phyloP scores from a whole-genome alignment of 2,329 filamentous ascomycete genomes.

The Trichoderma sp. region DNA sequence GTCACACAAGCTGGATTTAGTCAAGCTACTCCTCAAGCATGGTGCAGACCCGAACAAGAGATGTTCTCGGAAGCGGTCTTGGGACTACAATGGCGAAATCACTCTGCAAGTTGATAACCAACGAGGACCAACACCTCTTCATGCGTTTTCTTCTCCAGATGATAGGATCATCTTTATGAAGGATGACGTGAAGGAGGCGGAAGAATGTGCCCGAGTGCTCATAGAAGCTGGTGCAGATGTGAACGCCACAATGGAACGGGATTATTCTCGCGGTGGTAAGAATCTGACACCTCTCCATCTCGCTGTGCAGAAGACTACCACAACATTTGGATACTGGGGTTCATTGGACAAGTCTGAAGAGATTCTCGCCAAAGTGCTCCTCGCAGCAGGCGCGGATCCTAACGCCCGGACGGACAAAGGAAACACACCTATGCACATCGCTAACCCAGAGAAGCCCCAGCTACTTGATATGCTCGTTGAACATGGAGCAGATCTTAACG shows the following conservation, averaged over 20 bases:
- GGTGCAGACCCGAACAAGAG: not conserved
- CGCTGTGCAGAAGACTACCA: not conserved
- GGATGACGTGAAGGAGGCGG: not conserved
- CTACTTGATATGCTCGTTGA: not conserved
- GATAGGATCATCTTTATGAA: not conserved
- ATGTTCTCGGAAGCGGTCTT: not conserved
- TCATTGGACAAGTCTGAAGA: not conserved
- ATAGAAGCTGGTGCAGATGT: not conserved
- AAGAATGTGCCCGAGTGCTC: not conserved
- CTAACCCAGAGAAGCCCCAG: not conserved
- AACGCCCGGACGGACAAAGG: not conserved
- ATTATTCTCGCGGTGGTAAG: accelerated
- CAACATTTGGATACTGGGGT: not conserved
- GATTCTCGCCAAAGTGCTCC: not conserved
- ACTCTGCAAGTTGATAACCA: not conserved
- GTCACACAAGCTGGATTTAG: not conserved
- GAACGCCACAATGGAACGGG: not conserved
- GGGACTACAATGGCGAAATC: not conserved
- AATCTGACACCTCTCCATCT: not conserved
- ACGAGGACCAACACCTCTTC: not conserved
- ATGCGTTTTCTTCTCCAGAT: not conserved
- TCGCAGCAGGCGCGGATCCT: not conserved
- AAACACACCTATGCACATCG: not conserved
- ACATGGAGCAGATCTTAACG: not conserved
- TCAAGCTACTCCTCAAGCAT: not conserved